Conservation (phyloP, 352 stramenopile species). For the Pythium monospermum region DNA sequence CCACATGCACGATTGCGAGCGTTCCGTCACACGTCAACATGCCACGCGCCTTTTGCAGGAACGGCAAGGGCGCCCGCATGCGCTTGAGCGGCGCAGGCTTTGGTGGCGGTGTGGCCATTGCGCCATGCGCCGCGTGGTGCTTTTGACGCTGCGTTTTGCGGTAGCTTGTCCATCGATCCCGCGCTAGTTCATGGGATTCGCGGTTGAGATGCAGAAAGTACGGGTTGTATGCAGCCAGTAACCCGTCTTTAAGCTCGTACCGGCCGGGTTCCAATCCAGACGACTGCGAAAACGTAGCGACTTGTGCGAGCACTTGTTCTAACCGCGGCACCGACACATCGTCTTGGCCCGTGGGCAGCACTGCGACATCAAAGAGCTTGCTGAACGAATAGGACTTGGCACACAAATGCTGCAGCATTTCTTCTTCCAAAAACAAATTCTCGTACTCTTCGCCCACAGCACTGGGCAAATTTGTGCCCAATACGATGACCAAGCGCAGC, state of each 20-base stretch:
- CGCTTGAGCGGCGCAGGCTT: constrained; percentile 29
- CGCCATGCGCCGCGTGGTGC: constrained; percentile 29
- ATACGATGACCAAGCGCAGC: constrained; percentile 66
- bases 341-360: constrained; percentile 79
- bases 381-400: constrained; percentile 78
- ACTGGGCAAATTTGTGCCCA: constrained; percentile 71
- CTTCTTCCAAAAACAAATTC: constrained; percentile 69
- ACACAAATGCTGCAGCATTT: constrained; percentile 84
- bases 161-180: constrained; percentile 78
- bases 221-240: constrained; percentile 80
- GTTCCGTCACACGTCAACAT: constrained; percentile 68
- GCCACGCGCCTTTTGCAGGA: constrained; percentile 47
- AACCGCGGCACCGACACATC: constrained; percentile 64
- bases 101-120: no score
- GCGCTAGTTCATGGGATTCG: constrained; percentile 74
- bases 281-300: constrained; percentile 68
- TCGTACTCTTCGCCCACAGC: constrained; percentile 54
- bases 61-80: constrained; percentile 26
- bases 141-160: constrained; percentile 43
- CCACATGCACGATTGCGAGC: constrained; percentile 53
- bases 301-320: constrained; percentile 53
- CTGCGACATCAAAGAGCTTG: constrained; percentile 74
- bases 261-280: constrained; percentile 72
- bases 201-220: constrained; percentile 85
- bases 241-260: constrained; percentile 70